Evolutionary conservation across 2,329 filamentous ascomycete species (phyloP).

Genomic region (Sporothrix humicola): DNA sequence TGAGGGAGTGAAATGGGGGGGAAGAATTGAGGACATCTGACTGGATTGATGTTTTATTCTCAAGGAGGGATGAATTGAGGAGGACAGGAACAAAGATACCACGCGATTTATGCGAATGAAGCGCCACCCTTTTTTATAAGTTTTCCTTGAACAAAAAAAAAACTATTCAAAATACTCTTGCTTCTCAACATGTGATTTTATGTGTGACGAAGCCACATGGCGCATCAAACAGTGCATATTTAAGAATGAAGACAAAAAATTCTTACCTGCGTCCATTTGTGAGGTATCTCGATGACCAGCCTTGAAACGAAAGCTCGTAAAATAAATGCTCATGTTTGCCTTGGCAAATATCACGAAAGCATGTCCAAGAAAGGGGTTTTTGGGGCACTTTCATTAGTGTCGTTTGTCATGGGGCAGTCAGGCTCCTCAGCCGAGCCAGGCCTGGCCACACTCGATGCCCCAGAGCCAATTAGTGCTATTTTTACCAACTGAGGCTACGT

Average conservation of each 20-base stretch:
- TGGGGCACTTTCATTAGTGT: not conserved
- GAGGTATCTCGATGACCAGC: too few species aligned
- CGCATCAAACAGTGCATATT: not conserved
- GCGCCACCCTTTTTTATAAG: constrained; percentile 11
- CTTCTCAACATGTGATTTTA: not conserved
- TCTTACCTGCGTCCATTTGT: too few species aligned
- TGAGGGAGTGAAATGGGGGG: not conserved
- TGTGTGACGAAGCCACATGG: not conserved
- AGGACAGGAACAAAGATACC: constrained; percentile 20
- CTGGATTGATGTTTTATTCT: not conserved
- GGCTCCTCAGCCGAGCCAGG: not conserved
- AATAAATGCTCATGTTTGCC: not conserved
- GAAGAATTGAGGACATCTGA: not conserved
- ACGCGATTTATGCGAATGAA: constrained; percentile 28
- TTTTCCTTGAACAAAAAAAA: not conserved
- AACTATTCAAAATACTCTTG: not conserved
- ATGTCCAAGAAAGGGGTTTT: too few species aligned
- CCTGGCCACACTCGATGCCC: not conserved
- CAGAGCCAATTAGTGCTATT: not conserved
- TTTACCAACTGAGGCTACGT: constrained; percentile 5
- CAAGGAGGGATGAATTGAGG: not conserved
- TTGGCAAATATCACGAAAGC: too few species aligned
- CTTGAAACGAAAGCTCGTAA: too few species aligned
- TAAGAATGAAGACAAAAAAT: too few species aligned
- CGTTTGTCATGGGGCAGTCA: not conserved